Conservation (phyloP, 768 basidiomycete genomes). For the Daedaleopsis nitida region DNA sequence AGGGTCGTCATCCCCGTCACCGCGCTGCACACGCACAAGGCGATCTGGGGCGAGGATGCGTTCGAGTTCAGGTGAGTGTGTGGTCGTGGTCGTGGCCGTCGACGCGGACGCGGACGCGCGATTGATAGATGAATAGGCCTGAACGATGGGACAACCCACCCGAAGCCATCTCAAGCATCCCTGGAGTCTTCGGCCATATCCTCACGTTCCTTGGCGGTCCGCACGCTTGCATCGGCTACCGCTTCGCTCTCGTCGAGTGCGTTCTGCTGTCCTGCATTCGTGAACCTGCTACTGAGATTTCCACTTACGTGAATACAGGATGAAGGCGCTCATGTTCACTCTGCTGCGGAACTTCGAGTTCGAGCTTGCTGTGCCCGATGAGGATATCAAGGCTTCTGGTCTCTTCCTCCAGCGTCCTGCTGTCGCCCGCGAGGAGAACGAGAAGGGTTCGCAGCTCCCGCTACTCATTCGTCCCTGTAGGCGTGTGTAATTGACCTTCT, state of each 20-base stretch:
- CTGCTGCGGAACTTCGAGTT: constrained; percentile 35
- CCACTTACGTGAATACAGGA: no score
- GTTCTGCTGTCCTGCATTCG: no score
- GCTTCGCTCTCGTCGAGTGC: constrained; percentile 64
- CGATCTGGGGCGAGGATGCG: constrained; percentile 67
- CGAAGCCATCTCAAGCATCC: constrained; percentile 45
- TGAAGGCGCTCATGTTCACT: constrained; percentile 35
- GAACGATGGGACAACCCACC: constrained; percentile 62
- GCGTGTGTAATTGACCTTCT: background rate
- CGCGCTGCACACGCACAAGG: constrained; percentile 50
- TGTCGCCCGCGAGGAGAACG: constrained; percentile 10
- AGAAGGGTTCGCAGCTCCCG: constrained; percentile 23
- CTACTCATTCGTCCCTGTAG: constrained; percentile 18
- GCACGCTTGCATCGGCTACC: constrained; percentile 66
- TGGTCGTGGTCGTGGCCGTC: background rate
- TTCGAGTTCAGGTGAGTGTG: constrained; percentile 55
- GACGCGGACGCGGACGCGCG: background rate
- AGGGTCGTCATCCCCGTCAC: constrained; percentile 51
- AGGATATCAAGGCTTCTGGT: constrained; percentile 23
- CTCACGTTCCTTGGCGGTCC: constrained; percentile 68
- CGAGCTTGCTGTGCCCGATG: constrained; percentile 29
- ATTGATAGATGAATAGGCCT: constrained; percentile 42
- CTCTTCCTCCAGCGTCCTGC: constrained; percentile 24
- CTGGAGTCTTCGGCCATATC: constrained; percentile 62
- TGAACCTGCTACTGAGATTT: no score